A percentile compares a stretch with the other conserved stretches of the same genome.
Evolutionary conservation across 1,139 yeast genomes (phyloP).

Genomic region (Debaryomyces sp.): DNA sequence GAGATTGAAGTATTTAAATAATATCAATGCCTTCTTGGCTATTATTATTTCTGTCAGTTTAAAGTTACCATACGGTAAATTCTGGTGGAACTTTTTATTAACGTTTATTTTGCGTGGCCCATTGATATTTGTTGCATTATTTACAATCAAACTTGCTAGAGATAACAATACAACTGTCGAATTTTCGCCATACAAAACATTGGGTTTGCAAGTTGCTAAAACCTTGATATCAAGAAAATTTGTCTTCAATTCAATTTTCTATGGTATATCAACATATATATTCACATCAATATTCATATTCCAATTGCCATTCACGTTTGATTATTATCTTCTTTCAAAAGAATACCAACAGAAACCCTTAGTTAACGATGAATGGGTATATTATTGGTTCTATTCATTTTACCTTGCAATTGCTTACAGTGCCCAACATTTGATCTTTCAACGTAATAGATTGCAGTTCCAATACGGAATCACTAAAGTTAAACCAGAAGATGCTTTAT

Average conservation of each 20-base stretch:
- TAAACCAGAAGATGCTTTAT: constrained; percentile 43
- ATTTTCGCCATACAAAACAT: constrained; percentile 51
- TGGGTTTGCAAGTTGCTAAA: constrained; percentile 49
- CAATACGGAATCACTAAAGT: constrained; percentile 44
- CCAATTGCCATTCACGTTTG: constrained; percentile 29
- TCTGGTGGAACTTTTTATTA: constrained; percentile 34
- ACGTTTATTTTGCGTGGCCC: constrained; percentile 35
- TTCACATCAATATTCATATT: constrained; percentile 30
- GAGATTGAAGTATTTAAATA: constrained; percentile 39
- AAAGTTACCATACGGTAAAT: constrained; percentile 29
- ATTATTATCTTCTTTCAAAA: constrained; percentile 43
- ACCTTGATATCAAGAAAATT: constrained; percentile 47
- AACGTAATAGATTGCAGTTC: constrained; percentile 62
- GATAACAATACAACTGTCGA: constrained; percentile 55
- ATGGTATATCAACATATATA: constrained; percentile 39
- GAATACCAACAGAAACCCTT: constrained; percentile 56
- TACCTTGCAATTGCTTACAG: constrained; percentile 51
- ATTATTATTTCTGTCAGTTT: constrained; percentile 27
- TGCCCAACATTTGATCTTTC: constrained; percentile 55
- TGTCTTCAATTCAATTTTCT: constrained; percentile 36
- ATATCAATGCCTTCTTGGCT: constrained; percentile 32
- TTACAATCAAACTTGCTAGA: constrained; percentile 50
- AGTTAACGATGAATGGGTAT: constrained; percentile 65
- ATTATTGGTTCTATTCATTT: constrained; percentile 46
- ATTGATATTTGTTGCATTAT: constrained; percentile 29